A percentile compares a stretch with the other conserved stretches of the same genome.
Conservation (phyloP, 148 eudicot species). For the Fagopyrum homotropicum region DNA sequence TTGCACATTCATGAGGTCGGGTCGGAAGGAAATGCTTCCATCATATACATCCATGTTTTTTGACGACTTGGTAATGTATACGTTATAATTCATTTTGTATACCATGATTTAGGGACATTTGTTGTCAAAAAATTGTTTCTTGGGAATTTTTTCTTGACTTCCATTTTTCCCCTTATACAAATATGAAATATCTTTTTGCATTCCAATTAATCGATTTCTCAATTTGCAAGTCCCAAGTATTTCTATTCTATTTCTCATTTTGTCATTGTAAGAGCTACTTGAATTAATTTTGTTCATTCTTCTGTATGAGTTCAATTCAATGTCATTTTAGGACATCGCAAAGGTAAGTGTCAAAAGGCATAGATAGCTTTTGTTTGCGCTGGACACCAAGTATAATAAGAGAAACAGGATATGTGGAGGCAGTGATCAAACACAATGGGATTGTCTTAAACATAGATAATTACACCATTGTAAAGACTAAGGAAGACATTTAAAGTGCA, state of each 20-base stretch:
- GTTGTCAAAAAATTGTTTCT: neutral
- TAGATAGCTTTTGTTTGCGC: neutral
- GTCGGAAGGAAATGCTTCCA: neutral
- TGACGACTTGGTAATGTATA: constrained; percentile 10
- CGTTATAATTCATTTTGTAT: constrained; percentile 10
- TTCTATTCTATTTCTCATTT: too few species aligned
- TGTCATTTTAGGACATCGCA: too few species aligned
- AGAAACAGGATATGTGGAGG: neutral
- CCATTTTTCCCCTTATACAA: neutral
- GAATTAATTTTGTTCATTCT: too few species aligned
- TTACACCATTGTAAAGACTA: neutral
- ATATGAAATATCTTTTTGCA: too few species aligned
- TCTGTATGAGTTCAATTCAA: too few species aligned
- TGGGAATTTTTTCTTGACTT: neutral
- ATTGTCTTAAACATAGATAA: neutral
- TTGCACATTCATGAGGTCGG: neutral
- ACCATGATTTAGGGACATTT: neutral
- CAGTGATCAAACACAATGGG: neutral
- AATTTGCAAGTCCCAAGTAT: too few species aligned
- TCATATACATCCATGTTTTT: neutral
- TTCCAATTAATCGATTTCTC: too few species aligned
- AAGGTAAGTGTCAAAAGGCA: too few species aligned
- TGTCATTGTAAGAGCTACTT: too few species aligned
- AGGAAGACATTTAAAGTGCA: constrained; percentile 33
- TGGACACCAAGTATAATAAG: neutral